Conservation (phyloP, 2,329 filamentous ascomycete genomes). For the Aphanocladium album region DNA sequence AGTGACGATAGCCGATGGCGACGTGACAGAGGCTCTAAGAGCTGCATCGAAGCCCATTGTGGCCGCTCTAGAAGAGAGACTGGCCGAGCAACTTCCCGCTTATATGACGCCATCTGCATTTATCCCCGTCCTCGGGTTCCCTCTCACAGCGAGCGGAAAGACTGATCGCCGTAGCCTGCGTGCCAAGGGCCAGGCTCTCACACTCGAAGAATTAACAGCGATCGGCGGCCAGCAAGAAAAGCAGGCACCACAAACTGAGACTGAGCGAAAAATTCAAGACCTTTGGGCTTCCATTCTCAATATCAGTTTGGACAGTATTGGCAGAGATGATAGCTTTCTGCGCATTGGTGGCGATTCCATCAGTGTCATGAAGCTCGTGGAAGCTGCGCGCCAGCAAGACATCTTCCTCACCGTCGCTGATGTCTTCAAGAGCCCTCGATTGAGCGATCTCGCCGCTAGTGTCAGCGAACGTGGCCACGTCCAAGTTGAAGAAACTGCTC, state of each 20-base stretch:
- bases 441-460: constrained; percentile 22
- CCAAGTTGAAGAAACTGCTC: background rate
- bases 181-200: constrained; percentile 8
- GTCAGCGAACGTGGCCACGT: background rate
- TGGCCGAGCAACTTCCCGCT: constrained; percentile 9
- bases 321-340: constrained; percentile 31
- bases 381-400: constrained; percentile 29
- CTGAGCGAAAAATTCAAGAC: constrained; percentile 16
- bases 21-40: background rate
- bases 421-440: constrained; percentile 26
- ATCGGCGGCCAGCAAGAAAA: constrained; percentile 10
- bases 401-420: constrained; percentile 28
- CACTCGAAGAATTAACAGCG: background rate
- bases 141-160: constrained; percentile 10
- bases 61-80: background rate
- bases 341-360: constrained; percentile 41
- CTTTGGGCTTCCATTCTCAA: constrained; percentile 40
- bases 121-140: constrained; percentile 7
- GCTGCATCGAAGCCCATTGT: constrained; percentile 4
- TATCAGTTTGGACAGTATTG: constrained; percentile 24
- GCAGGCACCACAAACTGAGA: background rate
- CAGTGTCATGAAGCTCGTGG: constrained; percentile 36
- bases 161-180: constrained; percentile 12
- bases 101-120: constrained; percentile 19
- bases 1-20: background rate